Percentiles rank a stretch among this genome's conserved stretches.
These are phyloP conservation scores for Moesziomyces globuligerus DNA, from an alignment of 1,284 basidiomycete genomes.

Conservation along the genomic window DNA sequence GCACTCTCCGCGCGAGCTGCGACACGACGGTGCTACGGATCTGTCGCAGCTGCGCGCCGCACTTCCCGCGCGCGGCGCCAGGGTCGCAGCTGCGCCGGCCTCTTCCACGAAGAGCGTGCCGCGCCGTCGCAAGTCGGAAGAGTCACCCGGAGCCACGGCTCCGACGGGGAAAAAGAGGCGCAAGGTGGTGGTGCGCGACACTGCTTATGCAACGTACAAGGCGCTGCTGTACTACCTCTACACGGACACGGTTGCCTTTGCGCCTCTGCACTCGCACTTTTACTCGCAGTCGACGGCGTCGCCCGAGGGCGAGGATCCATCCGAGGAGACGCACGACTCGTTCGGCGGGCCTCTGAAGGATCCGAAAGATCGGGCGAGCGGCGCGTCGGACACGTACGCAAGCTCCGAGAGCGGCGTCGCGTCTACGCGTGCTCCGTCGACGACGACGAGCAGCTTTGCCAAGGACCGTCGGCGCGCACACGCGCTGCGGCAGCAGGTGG, in stretches of 20 bases:
- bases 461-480: slow-evolving; percentile 35
- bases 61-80: neutral
- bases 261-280: slow-evolving; percentile 78
- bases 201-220: slow-evolving; percentile 83
- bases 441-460: slow-evolving; percentile 9
- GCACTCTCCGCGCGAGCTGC: slow-evolving; percentile 29
- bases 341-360: slow-evolving; percentile 3
- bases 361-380: neutral
- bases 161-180: slow-evolving; percentile 33
- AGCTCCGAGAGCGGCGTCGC: slow-evolving; percentile 8
- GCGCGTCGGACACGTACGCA: slow-evolving; percentile 1
- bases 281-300: slow-evolving; percentile 43
- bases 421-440: neutral
- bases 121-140: slow-evolving; percentile 19
- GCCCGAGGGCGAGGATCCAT: slow-evolving; percentile 3
- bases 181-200: slow-evolving; percentile 74
- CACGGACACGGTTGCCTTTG: slow-evolving; percentile 83
- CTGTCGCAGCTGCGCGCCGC: slow-evolving; percentile 3
- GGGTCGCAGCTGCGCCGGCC: neutral
- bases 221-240: slow-evolving; percentile 87
- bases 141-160: neutral
- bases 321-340: neutral
- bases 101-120: slow-evolving; percentile 2
- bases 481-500: slow-evolving; percentile 36
- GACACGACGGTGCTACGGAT: slow-evolving; percentile 5